Percentiles rank a stretch among this genome's conserved stretches.
These are phyloP conservation scores for Arthroderma sp. DNA, from an alignment of 2,329 filamentous ascomycete genomes.

Conservation along the genomic window DNA sequence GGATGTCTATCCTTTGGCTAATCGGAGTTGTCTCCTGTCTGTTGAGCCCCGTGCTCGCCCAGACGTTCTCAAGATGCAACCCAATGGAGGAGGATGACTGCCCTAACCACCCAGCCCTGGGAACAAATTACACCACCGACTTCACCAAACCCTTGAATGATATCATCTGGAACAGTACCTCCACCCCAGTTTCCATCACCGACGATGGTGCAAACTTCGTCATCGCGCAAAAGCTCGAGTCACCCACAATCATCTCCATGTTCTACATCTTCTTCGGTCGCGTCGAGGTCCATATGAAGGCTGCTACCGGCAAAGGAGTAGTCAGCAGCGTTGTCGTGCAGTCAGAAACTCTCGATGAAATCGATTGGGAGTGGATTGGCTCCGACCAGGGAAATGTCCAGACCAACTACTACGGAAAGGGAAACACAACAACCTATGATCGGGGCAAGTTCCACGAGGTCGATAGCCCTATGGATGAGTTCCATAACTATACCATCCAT, in stretches of 20 bases:
- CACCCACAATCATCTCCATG: conserved; percentile 71
- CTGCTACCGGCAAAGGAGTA: conserved; percentile 76
- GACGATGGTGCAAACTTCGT: conserved; percentile 68
- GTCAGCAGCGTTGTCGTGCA: conserved; percentile 85
- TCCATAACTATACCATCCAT: conserved; percentile 42
- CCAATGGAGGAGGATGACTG: conserved; percentile 62
- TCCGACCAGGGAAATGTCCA: conserved; percentile 38
- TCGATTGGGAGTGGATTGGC: conserved; percentile 57
- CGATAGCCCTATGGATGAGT: conserved; percentile 39
- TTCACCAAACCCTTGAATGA: conserved; percentile 40
- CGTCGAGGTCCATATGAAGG: conserved; percentile 72
- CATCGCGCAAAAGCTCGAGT: conserved; percentile 61
- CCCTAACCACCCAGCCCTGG: conserved; percentile 57
- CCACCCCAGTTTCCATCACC: conserved; percentile 52
- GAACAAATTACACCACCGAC: conserved; percentile 24
- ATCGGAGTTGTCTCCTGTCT: conserved; percentile 19
- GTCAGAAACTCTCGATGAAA: conserved; percentile 90
- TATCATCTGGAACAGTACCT: conserved; percentile 60
- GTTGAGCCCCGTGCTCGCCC: conserved; percentile 38
- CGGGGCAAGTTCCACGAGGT: conserved; percentile 65
- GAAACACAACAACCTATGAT: conserved; percentile 72
- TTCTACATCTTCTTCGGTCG: conserved; percentile 99
- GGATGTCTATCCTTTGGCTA: conserved; percentile 12
- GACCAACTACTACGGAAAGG: conserved; percentile 95
- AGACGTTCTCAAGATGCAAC: conserved; percentile 67